A percentile compares a stretch with the other conserved stretches of the same genome.
phyloP scores from a whole-genome alignment of 768 basidiomycete species.

The Pulveroboletus sp. region DNA sequence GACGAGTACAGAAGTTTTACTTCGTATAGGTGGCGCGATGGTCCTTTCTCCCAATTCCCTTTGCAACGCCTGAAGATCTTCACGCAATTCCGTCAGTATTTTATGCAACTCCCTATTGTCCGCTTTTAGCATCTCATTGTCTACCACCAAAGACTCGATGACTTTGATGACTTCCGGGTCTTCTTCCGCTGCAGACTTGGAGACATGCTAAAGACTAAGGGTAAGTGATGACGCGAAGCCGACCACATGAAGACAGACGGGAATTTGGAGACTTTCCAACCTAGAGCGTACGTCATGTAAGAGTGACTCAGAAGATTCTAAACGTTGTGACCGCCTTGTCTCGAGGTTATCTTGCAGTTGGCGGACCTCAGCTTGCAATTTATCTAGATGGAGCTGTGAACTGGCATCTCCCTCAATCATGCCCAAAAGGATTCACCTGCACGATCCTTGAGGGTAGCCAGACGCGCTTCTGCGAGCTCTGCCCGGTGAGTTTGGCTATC shows the following conservation, averaged over 20 bases:
- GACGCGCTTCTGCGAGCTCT: constrained; percentile 60
- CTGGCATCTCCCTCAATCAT: not conserved
- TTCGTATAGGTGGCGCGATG: constrained; percentile 42
- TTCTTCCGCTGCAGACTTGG: constrained; percentile 35
- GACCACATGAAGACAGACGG: constrained; percentile 37
- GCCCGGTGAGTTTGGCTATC: constrained; percentile 66
- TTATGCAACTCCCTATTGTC: constrained; percentile 78
- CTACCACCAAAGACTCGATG: constrained; percentile 79
- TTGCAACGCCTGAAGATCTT: constrained; percentile 64
- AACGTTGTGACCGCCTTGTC: constrained; percentile 50
- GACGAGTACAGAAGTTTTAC: constrained; percentile 25
- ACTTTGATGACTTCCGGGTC: constrained; percentile 61
- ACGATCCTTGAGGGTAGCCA: constrained; percentile 61
- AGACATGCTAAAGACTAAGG: constrained; percentile 33
- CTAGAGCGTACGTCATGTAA: constrained; percentile 60
- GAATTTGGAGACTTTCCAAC: constrained; percentile 54
- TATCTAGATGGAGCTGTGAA: constrained; percentile 41
- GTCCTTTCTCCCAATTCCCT: constrained; percentile 74
- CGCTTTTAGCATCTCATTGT: constrained; percentile 77
- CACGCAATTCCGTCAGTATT: constrained; percentile 68
- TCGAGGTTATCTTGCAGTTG: constrained; percentile 62
- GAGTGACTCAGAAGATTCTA: constrained; percentile 64
- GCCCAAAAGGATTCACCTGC: constrained; percentile 40
- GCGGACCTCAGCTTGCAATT: constrained; percentile 62
- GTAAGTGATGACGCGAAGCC: constrained; percentile 12